These are phyloP conservation scores for Nectriaceae sp. DNA, from an alignment of 2,329 filamentous ascomycete genomes.

Conservation along the genomic window DNA sequence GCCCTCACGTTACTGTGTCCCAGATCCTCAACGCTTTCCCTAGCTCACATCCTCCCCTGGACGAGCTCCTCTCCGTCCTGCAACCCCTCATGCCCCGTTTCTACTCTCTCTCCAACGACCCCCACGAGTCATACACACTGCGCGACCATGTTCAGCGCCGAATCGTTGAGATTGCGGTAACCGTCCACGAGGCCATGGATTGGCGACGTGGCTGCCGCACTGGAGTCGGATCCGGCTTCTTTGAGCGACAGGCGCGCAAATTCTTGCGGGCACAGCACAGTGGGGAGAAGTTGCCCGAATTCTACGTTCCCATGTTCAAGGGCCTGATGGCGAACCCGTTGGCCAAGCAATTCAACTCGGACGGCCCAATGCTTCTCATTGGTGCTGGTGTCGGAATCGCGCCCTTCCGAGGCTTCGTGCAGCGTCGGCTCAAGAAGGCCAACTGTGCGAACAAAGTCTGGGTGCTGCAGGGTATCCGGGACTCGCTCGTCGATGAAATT, in stretches of 20 bases:
- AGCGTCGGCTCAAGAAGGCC: constrained; percentile 88
- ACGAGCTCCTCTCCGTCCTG: constrained; percentile 76
- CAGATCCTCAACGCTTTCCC: constrained; percentile 93
- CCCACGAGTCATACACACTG: constrained; percentile 71
- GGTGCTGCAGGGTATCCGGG: constrained; percentile 93
- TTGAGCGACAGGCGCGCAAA: constrained; percentile 78
- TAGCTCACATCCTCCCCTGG: constrained; percentile 84
- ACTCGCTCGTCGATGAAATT: constrained; percentile 91
- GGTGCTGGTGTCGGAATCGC: constrained; percentile 96
- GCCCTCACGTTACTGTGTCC: constrained; percentile 79
- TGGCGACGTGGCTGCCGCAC: constrained; percentile 74
- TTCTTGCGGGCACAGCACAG: constrained; percentile 68
- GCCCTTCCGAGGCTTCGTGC: constrained; percentile 96
- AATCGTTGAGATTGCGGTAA: constrained; percentile 94
- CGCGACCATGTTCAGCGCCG: constrained; percentile 72
- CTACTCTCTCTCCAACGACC: constrained; percentile 97
- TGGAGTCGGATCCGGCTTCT: constrained; percentile 89
- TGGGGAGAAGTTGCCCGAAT: constrained; percentile 57
- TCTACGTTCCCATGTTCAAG: constrained; percentile 95
- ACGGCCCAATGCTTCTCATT: constrained; percentile 97
- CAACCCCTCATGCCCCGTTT: constrained; percentile 95
- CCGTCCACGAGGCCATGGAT: constrained; percentile 83
- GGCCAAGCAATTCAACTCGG: constrained; percentile 85
- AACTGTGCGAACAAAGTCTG: constrained; percentile 98
- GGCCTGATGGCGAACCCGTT: constrained; percentile 97